Conservation (phyloP, 352 stramenopile species). For the Phytopythium chamaehyphon region DNA sequence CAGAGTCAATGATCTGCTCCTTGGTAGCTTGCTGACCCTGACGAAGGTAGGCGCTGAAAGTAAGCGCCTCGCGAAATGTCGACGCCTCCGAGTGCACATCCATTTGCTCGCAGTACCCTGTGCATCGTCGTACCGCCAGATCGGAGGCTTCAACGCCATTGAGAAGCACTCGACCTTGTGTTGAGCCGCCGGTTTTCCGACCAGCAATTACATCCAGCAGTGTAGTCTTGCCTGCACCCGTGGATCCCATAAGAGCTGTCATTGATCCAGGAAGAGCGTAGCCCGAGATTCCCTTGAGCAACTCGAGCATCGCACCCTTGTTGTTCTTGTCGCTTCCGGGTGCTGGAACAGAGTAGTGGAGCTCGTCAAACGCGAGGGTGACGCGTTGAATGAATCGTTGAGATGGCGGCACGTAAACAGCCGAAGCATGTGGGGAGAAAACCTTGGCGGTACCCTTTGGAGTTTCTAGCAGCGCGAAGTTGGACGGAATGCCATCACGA, state of each 20-base stretch:
- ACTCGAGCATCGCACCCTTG: slow-evolving; percentile 5
- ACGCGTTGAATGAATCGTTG: slow-evolving; percentile 8
- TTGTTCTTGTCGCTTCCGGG: slow-evolving; percentile 9
- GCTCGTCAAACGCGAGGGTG: slow-evolving; percentile 25
- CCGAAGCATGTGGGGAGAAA: too few species aligned
- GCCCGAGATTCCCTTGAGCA: background rate
- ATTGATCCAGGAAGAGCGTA: slow-evolving; percentile 2
- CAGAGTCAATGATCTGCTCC: slow-evolving; percentile 24
- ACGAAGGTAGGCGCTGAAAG: slow-evolving; percentile 89
- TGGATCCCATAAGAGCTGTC: slow-evolving; percentile 1
- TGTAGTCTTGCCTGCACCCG: background rate
- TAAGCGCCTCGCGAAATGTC: slow-evolving; percentile 90
- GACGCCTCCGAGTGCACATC: slow-evolving; percentile 87
- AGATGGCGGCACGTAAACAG: too few species aligned
- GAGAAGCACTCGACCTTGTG: slow-evolving; percentile 30
- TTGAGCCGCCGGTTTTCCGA: background rate
- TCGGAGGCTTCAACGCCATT: slow-evolving; percentile 51
- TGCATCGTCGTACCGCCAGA: slow-evolving; percentile 49
- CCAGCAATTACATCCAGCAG: background rate
- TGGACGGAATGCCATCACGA: background rate
- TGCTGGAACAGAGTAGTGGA: slow-evolving; percentile 27
- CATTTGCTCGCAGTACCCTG: slow-evolving; percentile 83
- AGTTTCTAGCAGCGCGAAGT: slow-evolving; percentile 7
- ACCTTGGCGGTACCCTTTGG: background rate
- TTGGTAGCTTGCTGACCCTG: background rate